Percentiles rank a stretch among this genome's conserved stretches.
phyloP scores from a whole-genome alignment of 83 land plant genomes.

The Picea abies region DNA sequence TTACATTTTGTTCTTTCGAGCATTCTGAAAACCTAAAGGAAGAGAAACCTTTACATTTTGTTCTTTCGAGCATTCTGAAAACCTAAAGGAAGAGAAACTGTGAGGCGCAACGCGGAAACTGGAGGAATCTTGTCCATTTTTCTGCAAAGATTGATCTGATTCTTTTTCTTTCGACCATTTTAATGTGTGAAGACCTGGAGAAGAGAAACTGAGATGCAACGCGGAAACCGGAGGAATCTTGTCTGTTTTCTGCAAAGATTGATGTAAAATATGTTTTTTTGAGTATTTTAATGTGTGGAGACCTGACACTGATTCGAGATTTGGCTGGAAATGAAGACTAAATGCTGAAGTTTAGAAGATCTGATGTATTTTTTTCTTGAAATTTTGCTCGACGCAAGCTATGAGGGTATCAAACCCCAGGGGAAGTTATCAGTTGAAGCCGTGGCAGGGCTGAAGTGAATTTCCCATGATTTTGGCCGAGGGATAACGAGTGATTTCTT shows the following conservation, averaged over 20 bases:
- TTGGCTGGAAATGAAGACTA: neutral
- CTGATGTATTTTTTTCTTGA: neutral
- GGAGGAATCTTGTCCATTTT: too few species aligned
- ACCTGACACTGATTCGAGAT: neutral
- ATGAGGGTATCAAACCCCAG: neutral
- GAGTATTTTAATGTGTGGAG: neutral
- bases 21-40: neutral
- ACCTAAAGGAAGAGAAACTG: too few species aligned
- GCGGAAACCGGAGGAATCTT: neutral
- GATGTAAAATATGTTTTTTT: neutral
- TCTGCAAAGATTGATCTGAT: neutral
- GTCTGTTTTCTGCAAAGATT: neutral
- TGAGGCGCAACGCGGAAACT: too few species aligned
- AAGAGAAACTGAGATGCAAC: neutral
- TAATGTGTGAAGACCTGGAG: too few species aligned
- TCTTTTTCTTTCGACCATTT: neutral
- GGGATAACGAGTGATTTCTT: neutral
- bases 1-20: too few species aligned
- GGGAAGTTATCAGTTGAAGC: neutral
- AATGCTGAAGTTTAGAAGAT: too few species aligned
- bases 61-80: neutral
- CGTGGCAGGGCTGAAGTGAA: neutral
- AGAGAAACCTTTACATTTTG: too few species aligned
- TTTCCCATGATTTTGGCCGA: neutral
- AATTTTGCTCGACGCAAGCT: neutral